Percentiles rank a stretch among this genome's conserved stretches.
These are phyloP conservation scores for Xylariaceae sp. DNA, from an alignment of 2,329 filamentous ascomycete species.

Conservation along the genomic window DNA sequence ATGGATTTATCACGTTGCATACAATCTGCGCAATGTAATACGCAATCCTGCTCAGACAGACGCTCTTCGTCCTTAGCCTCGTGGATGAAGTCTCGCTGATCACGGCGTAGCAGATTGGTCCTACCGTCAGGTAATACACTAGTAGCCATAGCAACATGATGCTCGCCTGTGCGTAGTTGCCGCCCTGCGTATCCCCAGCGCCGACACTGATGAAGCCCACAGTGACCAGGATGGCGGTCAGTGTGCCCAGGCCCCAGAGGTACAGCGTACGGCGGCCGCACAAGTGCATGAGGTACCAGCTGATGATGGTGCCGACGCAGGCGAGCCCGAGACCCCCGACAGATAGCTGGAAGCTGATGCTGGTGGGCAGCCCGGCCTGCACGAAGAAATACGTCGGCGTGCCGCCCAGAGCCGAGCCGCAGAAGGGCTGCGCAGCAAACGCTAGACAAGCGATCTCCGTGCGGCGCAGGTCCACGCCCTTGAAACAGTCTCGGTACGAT, in stretches of 20 bases:
- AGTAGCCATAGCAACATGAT: not conserved
- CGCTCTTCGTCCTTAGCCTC: not conserved
- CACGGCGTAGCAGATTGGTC: not conserved
- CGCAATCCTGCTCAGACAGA: not conserved
- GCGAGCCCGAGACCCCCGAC: slow-evolving; percentile 44
- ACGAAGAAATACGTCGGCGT: slow-evolving; percentile 42
- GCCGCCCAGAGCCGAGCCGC: slow-evolving; percentile 32
- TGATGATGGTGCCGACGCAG: slow-evolving; percentile 45
- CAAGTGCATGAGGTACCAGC: slow-evolving; percentile 42
- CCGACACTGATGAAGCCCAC: not conserved
- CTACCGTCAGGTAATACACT: not conserved
- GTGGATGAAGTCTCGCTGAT: not conserved
- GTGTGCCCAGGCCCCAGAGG: slow-evolving; percentile 43
- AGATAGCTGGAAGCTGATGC: slow-evolving; percentile 31
- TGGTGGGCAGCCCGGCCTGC: slow-evolving; percentile 34
- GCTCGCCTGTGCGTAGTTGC: not conserved
- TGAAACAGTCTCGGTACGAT: slow-evolving; percentile 47
- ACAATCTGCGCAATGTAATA: slow-evolving; percentile 29
- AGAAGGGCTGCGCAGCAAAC: slow-evolving; percentile 33
- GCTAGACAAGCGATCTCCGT: slow-evolving; percentile 40
- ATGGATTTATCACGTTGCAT: slow-evolving; percentile 43
- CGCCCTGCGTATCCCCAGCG: not conserved
- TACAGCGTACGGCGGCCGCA: slow-evolving; percentile 46
- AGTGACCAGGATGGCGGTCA: slow-evolving; percentile 6
- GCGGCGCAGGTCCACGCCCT: slow-evolving; percentile 42